Conservation (phyloP, 225 moss, liverwort and hornwort species). For the Neckera pumila region DNA sequence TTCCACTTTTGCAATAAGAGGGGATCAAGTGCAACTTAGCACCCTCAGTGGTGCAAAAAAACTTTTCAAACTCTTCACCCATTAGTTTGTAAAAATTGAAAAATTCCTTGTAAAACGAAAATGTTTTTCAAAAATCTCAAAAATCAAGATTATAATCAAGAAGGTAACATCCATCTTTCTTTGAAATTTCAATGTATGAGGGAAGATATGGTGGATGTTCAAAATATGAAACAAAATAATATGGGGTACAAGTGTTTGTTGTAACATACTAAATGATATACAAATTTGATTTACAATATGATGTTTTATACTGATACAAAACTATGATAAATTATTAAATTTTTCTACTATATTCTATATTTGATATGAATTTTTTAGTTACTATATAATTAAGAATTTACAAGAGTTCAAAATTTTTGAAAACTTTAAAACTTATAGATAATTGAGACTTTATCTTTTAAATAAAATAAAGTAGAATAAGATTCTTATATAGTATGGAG, state of each 20-base stretch:
- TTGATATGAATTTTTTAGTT: background rate
- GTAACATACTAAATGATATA: background rate
- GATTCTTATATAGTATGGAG: too few relatives aligned
- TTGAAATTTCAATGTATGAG: background rate
- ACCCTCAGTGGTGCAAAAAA: background rate
- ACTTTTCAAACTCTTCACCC: too few relatives aligned
- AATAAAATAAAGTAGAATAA: background rate
- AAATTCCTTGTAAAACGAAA: accelerated
- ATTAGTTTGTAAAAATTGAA: background rate
- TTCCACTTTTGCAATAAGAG: background rate
- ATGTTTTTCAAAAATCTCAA: background rate
- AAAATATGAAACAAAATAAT: background rate
- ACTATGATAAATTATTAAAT: background rate
- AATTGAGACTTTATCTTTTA: background rate
- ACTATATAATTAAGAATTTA: background rate
- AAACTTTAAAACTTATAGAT: background rate
- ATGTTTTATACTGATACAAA: background rate
- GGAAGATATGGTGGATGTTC: background rate
- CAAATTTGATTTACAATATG: background rate
- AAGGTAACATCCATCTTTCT: background rate
- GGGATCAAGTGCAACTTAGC: background rate
- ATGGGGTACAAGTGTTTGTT: background rate
- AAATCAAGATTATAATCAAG: background rate
- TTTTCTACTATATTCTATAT: background rate
- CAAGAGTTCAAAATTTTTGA: accelerated